A percentile compares a stretch with the other conserved stretches of the same genome.
Evolutionary conservation across 371 early-diverging fungal genomes (phyloP).

Genomic region (Rhizopus arrhizus): DNA sequence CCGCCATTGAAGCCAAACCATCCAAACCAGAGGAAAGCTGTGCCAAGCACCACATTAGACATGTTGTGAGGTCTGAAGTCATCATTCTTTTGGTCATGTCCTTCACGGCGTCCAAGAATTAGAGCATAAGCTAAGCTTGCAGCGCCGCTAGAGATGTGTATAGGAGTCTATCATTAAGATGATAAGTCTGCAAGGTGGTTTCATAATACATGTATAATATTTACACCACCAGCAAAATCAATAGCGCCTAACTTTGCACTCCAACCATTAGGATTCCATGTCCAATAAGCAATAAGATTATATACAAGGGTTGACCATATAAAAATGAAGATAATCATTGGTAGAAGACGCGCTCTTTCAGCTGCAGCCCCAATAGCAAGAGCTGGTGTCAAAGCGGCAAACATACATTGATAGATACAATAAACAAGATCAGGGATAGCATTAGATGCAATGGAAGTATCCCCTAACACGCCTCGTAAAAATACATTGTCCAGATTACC

Average conservation of each 20-base stretch:
- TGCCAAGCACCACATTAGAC: constrained; percentile 86
- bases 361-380: constrained; percentile 87
- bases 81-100: constrained; percentile 35
- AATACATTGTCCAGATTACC: constrained; percentile 81
- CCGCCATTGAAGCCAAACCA: constrained; percentile 92
- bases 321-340: constrained; percentile 86
- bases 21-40: constrained; percentile 89
- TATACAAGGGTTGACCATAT: constrained; percentile 93
- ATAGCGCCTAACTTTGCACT: constrained; percentile 70
- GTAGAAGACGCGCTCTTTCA: constrained; percentile 85
- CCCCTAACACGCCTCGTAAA: constrained; percentile 59
- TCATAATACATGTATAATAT: background rate
- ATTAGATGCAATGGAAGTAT: constrained; percentile 57
- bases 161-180: constrained; percentile 72
- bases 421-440: constrained; percentile 74
- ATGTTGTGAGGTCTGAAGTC: constrained; percentile 88
- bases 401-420: constrained; percentile 79
- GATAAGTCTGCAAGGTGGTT: background rate
- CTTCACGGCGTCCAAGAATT: constrained; percentile 79
- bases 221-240: constrained; percentile 78
- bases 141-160: constrained; percentile 89
- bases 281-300: constrained; percentile 88
- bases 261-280: constrained; percentile 90
- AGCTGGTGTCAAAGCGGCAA: constrained; percentile 86
- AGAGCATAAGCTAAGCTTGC: constrained; percentile 87